Percentiles rank a stretch among this genome's conserved stretches.
Conservation (phyloP, 2,329 filamentous ascomycete species). For the Claviceps pazoutovae region DNA sequence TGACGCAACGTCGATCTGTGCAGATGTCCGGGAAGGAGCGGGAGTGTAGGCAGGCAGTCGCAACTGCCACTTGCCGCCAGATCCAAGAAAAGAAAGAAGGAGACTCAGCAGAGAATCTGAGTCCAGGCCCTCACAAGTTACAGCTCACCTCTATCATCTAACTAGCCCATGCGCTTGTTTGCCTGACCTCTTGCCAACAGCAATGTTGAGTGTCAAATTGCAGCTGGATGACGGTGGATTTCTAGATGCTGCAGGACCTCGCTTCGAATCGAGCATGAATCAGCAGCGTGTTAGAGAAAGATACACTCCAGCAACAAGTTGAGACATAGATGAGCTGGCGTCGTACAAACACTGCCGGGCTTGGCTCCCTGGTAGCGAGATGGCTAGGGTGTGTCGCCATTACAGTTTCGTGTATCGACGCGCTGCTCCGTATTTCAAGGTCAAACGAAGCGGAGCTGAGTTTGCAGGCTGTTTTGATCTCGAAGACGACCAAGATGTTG, state of each 20-base stretch:
- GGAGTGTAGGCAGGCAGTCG: not conserved
- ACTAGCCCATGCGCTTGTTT: not conserved
- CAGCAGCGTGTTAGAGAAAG: not conserved
- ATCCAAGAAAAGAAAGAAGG: not conserved
- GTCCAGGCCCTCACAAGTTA: not conserved
- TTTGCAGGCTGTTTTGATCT: not conserved
- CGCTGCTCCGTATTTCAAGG: not conserved
- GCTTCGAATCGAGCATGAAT: not conserved
- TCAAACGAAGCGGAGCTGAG: not conserved
- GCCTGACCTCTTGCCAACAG: not conserved
- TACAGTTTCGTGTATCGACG: not conserved
- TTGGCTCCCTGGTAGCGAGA: constrained; percentile 1
- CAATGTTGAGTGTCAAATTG: not conserved
- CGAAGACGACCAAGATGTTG: not conserved
- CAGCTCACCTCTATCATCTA: not conserved
- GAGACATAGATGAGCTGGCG: constrained; percentile 5
- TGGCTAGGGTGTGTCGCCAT: not conserved
- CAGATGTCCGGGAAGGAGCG: constrained; percentile 1
- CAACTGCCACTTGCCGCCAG: not conserved
- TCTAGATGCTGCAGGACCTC: not conserved
- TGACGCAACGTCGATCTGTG: constrained; percentile 1
- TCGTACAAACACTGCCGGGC: constrained; percentile 1
- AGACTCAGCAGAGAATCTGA: not conserved
- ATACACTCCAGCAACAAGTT: not conserved
- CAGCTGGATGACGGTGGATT: not conserved